Conservation (phyloP, 768 basidiomycete species). For the Hemileccinum rubropunctum region DNA sequence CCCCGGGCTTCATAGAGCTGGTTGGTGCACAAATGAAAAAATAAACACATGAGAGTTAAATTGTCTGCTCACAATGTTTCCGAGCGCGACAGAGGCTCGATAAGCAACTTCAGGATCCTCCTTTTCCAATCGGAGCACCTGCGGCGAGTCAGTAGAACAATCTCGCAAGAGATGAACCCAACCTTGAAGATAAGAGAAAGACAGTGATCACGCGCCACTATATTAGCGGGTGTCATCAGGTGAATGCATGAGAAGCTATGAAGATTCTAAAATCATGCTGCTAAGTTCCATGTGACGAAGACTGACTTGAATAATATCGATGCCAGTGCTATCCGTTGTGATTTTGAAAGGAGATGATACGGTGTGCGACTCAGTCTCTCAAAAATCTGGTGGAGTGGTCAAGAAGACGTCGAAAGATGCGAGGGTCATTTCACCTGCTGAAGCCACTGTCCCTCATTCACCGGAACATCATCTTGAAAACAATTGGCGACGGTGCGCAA, state of each 20-base stretch:
- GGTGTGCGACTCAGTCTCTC: constrained; percentile 48
- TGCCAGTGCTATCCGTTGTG: constrained; percentile 71
- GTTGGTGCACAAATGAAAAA: background rate
- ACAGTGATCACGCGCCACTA: constrained; percentile 40
- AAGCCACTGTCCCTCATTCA: constrained; percentile 49
- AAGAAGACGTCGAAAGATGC: constrained; percentile 6
- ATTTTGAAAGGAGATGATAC: constrained; percentile 59
- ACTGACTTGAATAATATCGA: constrained; percentile 89
- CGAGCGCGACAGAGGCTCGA: constrained; percentile 67
- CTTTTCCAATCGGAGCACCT: constrained; percentile 39
- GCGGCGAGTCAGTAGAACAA: constrained; percentile 5
- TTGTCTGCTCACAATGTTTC: constrained; percentile 58
- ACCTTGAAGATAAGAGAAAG: constrained; percentile 49
- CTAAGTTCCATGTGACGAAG: background rate
- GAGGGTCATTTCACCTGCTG: constrained; percentile 38
- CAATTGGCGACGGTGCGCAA: constrained; percentile 79
- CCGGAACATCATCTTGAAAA: constrained; percentile 53
- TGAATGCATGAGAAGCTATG: constrained; percentile 64
- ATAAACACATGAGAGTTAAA: background rate
- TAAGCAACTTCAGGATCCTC: constrained; percentile 69
- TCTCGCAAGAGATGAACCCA: constrained; percentile 1
- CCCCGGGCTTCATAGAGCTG: constrained; percentile 52
- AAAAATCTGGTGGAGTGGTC: constrained; percentile 48
- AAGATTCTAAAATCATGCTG: constrained; percentile 1
- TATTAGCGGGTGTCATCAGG: constrained; percentile 41